Evolutionary conservation across 306 rosid species (phyloP), one percentile per base, ranked within the genome.

Genomic region (Astragalus glycyphyllos): DNA sequence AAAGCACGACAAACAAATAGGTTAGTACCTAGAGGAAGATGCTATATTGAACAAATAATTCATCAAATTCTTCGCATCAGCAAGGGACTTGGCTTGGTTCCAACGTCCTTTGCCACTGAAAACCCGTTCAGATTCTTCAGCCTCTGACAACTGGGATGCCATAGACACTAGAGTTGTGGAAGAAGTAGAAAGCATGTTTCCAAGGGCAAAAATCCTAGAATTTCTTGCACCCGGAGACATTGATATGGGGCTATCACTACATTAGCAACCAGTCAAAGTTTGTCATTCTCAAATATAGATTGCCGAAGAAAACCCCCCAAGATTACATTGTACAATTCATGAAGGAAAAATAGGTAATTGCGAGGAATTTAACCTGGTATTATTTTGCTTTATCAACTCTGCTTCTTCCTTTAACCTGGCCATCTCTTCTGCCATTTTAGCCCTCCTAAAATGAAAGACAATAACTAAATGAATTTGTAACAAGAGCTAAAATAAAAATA

Each of bases 121-220:
- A 85, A 76, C 81, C 16, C 99, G 88, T 55, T 87, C 99, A 0
- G 86, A 90, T 77, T 95, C 97, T 80, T 86, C 97, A 58, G 97
- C 99, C 83, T 91, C 99, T 4, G 99, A 95, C 78, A 95, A 73
- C 57, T 95, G 99, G 47, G 97, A 91, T 56, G 96, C 92, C 99
- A 91, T 95, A 12, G 97, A 86, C 68, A 91, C 96, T 46, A 91
- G 67, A 71, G 91, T 82, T 80, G 92, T 62, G 16, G 99, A 91
- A 65, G 99, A 82, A 69, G 97, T 79, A 13, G 89, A 81, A 65
- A 89, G 93, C 99, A 95, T 95, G 76, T 84, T 95, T 86, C 87
- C 91, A 59, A 95, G 96, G 26, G 97, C 96, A 72, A 82, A 85
- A 68, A 91, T 82, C 76, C 97, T 85, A 8, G 97, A 95, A 67